Evolutionary conservation across 2,329 filamentous ascomycete genomes (phyloP), one percentile per base, ranked within the genome.

Genomic region (Fusarium pseudoanthophilum): DNA sequence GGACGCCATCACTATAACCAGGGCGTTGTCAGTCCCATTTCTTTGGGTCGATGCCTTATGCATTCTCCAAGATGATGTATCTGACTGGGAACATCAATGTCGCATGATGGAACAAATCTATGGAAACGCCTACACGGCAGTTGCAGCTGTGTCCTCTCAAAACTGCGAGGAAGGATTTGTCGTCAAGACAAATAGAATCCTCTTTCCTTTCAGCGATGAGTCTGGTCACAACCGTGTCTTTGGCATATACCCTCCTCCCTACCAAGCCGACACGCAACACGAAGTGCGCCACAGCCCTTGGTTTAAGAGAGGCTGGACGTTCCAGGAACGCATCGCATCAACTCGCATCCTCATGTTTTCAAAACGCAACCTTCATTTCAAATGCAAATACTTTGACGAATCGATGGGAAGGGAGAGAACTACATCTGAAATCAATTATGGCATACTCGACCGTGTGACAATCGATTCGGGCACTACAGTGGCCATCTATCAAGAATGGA

Each of bases 241-340:
- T 9, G 20, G 0, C 1, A 30, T 30, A 30, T n/a, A 49, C 0
- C 11, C 9, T 1, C 45, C 45, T 1, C 26, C 0, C 10, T n/a
- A 48, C 24, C 11, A 1, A 7, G 4, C 5, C 11, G 0, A 21
- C 1, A 0, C 1, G 4, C 4, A 7, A 11, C 1, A 18, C 4
- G 42, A 43, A 7, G 1, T 42, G 14, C 0, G 3, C 15, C 0
- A 11, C n/a, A 20, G 42, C n/a, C 9, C 45, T 8, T 48, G 45
- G 45, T 0, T 5, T 4, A 0, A 2, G 20, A 49, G 46, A 30
- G 46, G 46, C 7, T 49, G 46, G 46, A 30, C 28, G 0, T 30
- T 30, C 14, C 46, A 30, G 11, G 46, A 49, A 1, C 46, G 46
- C 10, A 15, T 48, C 6, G 3, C 45, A n/a, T 48, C 45, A 6